Conservation (phyloP, 495 filamentous ascomycete species). For the Ascodesmis nigricans region DNA sequence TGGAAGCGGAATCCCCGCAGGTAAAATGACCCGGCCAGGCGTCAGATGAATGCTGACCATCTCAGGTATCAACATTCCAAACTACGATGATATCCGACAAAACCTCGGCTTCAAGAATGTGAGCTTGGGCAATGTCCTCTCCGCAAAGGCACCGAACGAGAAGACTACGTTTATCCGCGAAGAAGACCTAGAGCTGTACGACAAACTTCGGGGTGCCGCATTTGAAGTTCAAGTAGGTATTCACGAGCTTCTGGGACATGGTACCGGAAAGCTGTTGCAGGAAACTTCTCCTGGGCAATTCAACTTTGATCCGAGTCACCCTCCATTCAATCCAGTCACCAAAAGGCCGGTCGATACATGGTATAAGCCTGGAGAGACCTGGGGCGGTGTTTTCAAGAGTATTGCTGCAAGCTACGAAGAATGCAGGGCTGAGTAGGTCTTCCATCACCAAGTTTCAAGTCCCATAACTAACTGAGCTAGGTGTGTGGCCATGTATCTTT, state of each 20-base stretch:
- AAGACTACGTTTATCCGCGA: slow-evolving; percentile 68
- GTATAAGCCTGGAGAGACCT: slow-evolving; percentile 88
- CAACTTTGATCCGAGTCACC: slow-evolving; percentile 67
- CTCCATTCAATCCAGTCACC: slow-evolving; percentile 59
- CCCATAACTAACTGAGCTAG: no score
- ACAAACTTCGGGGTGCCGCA: slow-evolving; percentile 55
- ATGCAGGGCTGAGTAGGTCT: slow-evolving; percentile 32
- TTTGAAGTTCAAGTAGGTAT: slow-evolving; percentile 93
- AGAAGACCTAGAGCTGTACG: slow-evolving; percentile 51
- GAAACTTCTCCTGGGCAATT: slow-evolving; percentile 59
- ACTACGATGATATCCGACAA: slow-evolving; percentile 88
- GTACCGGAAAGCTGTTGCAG: slow-evolving; percentile 84
- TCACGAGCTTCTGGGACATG: slow-evolving; percentile 89
- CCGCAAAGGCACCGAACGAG: slow-evolving; percentile 74
- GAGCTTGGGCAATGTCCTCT: slow-evolving; percentile 69
- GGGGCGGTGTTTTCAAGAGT: slow-evolving; percentile 75
- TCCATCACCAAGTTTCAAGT: slow-evolving; percentile 26
- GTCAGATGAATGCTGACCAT: background rate
- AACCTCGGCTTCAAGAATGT: slow-evolving; percentile 97
- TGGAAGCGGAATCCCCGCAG: slow-evolving; percentile 64
- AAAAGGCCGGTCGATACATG: slow-evolving; percentile 56
- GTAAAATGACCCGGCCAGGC: slow-evolving; percentile 18
- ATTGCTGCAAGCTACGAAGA: slow-evolving; percentile 76
- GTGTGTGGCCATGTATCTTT: slow-evolving; percentile 83
- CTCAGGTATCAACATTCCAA: slow-evolving; percentile 42